Conservation (phyloP, 495 filamentous ascomycete genomes). For the Melanomma pulvis-pyrius region DNA sequence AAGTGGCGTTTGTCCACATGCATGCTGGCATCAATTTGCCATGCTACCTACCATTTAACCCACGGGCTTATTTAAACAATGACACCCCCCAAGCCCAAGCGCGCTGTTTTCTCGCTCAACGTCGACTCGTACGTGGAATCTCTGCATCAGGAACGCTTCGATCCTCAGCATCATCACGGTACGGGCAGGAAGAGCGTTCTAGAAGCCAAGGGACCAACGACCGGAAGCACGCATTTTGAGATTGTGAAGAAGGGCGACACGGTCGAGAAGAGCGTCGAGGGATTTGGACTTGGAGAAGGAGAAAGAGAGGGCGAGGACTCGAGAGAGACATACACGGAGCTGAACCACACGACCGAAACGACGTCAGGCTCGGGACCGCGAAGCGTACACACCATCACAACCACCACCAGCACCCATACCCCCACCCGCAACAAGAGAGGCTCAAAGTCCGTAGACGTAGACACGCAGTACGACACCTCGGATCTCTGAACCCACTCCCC, state of each 20-base stretch:
- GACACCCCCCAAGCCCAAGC: slow-evolving; percentile 3
- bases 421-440: too few relatives aligned
- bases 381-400: background rate
- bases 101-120: slow-evolving; percentile 25
- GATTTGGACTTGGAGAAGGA: slow-evolving; percentile 8
- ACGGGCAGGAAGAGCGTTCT: background rate
- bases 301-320: background rate
- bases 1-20: slow-evolving; percentile 3
- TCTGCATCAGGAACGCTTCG: slow-evolving; percentile 13
- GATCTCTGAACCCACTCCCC: slow-evolving; percentile 21
- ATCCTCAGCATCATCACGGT: too few relatives aligned
- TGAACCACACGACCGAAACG: background rate
- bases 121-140: slow-evolving; percentile 18
- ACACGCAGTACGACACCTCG: slow-evolving; percentile 25
- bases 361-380: background rate
- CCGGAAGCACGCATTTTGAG: slow-evolving; percentile 7
- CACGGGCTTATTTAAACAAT: background rate
- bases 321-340: too few relatives aligned
- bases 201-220: background rate
- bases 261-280: slow-evolving; percentile 11
- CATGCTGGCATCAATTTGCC: background rate
- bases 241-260: slow-evolving; percentile 11
- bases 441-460: background rate
- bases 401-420: too few relatives aligned
- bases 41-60: slow-evolving; percentile 17